These are phyloP conservation scores for Acer saccharum DNA, from an alignment of 345 rosid genomes.

Conservation along the genomic window DNA sequence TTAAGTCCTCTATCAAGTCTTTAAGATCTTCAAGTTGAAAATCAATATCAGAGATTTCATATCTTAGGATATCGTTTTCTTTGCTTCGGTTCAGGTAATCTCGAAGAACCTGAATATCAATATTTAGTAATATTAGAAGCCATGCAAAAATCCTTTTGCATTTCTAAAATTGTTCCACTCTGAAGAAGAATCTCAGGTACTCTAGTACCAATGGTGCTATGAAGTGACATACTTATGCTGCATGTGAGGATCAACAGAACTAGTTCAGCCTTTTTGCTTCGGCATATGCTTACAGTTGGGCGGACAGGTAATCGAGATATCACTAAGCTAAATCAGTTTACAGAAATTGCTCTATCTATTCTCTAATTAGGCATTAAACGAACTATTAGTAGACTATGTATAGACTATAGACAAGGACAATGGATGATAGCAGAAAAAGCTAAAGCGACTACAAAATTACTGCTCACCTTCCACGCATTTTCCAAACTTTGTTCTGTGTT, in stretches of 20 bases:
- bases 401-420: background rate
- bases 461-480: conserved; percentile 91
- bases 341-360: background rate
- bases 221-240: background rate
- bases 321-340: background rate
- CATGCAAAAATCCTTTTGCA: background rate
- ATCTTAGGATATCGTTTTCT: conserved; percentile 55
- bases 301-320: background rate
- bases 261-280: background rate
- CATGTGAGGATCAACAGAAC: background rate
- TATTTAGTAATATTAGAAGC: conserved; percentile 18
- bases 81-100: conserved; percentile 72
- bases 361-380: background rate
- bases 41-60: conserved; percentile 56
- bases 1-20: conserved; percentile 66
- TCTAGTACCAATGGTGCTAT: background rate
- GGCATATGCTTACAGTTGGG: background rate
- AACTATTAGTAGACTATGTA: background rate
- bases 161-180: background rate
- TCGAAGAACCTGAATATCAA: conserved; percentile 64
- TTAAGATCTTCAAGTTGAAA: conserved; percentile 73
- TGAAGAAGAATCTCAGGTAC: background rate
- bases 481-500: conserved; percentile 85
- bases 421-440: background rate
- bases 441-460: conserved; percentile 9